phyloP scores from a whole-genome alignment of 805 yeast genomes.

The Saccharomycopsis sp. region DNA sequence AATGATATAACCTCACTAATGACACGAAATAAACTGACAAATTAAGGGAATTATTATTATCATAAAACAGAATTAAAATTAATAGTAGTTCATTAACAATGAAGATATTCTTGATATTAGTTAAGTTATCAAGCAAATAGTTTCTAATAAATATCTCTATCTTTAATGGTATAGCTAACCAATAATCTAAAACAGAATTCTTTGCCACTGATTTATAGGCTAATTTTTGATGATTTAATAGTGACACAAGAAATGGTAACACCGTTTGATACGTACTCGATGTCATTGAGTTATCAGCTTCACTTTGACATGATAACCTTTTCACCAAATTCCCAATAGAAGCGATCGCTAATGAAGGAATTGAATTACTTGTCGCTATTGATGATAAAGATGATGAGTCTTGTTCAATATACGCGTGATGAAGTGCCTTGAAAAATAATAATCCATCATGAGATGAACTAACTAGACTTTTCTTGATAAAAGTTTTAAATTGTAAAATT shows the following conservation, averaged over 20 bases:
- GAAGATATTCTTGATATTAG: slow-evolving; percentile 23
- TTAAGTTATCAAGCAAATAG: slow-evolving; percentile 26
- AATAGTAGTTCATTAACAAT: slow-evolving; percentile 24
- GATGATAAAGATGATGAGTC: too few species aligned
- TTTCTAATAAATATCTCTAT: slow-evolving; percentile 28
- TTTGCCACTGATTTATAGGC: background rate
- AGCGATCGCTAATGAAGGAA: slow-evolving; percentile 9
- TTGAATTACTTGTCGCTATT: background rate
- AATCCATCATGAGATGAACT: slow-evolving; percentile 8
- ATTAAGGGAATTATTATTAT: slow-evolving; percentile 28
- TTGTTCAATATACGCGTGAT: background rate
- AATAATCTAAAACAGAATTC: slow-evolving; percentile 27
- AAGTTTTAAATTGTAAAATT: slow-evolving; percentile 9
- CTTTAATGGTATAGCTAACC: slow-evolving; percentile 31
- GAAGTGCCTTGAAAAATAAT: slow-evolving; percentile 1
- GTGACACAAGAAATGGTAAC: slow-evolving; percentile 12
- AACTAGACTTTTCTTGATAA: slow-evolving; percentile 13
- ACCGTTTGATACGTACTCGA: background rate
- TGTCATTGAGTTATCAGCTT: slow-evolving; percentile 7
- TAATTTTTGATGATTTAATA: slow-evolving; percentile 1
- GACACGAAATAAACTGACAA: slow-evolving; percentile 16
- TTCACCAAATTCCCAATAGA: slow-evolving; percentile 15
- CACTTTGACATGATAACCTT: slow-evolving; percentile 13
- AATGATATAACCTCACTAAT: slow-evolving; percentile 22
- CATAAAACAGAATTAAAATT: slow-evolving; percentile 27